Base-by-base conservation (phyloP, 768 basidiomycete species). In the Steccherinum ochraceum region DNA sequence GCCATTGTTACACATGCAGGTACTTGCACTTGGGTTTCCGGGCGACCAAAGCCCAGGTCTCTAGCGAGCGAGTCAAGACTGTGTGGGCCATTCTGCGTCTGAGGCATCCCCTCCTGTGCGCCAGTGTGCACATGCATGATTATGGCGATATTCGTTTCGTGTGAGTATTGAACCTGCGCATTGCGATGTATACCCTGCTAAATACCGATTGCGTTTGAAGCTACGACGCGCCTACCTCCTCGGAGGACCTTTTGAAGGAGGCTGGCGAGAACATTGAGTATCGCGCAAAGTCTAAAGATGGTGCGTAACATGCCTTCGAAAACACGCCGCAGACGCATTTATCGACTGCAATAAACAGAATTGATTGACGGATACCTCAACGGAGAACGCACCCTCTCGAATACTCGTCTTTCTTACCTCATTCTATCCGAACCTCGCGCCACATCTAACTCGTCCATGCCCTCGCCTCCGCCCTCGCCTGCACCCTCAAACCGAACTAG, bases 1-100 rank as follows among this genome's bases (percentile, higher is more conserved):
- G 3, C 3, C 18, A 45, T 53, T 25, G 40, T 48, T 35, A 30
- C 40, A 23, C 45, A 44, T 40, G 47, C 51, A 93, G 89, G 89
- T 91, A 91, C 63, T 69, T 92, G 40, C 87, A 89, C 62, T 69
- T 92, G 30, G 83, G 83, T 1, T 81, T 89, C 64, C 64, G 59
- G 27, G 78, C 83, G 2, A 73, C 76, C 0, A 52, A 69, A 2
- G 57, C 57, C 10, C 57, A 79, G 40, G 59, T 86, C 20, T 60
- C 61, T 0, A 72, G 70, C 3, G 59, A 64, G 2, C 76, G 89
- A 10, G 71, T 91, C 5, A 65, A 66, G 30, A 56, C 76, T 18
- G 78, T 80, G 7, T 92, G 89, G 89, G 79, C 87, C 0, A 81
- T 87, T 43, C 71, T 91, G 45, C 76, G 86, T 12, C 58, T 77